phyloP scores from a whole-genome alignment of 1,139 yeast genomes.

The Yueomyces sp. region DNA sequence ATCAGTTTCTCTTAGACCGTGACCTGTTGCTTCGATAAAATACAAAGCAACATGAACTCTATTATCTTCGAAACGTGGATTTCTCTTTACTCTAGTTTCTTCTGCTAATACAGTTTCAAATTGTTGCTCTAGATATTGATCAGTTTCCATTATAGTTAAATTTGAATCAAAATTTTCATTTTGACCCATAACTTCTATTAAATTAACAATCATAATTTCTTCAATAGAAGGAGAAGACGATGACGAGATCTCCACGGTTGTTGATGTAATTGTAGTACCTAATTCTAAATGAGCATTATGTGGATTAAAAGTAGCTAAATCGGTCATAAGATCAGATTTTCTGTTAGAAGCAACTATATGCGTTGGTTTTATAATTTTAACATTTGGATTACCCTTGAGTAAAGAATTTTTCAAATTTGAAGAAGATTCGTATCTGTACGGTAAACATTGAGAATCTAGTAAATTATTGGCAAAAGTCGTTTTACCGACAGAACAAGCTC shows the following conservation, averaged over 20 bases:
- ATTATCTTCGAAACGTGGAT: conserved; percentile 67
- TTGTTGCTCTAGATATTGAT: conserved; percentile 71
- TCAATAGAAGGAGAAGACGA: conserved; percentile 23
- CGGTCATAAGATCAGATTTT: conserved; percentile 18
- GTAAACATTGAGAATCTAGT: conserved; percentile 45
- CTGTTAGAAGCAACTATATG: conserved; percentile 1
- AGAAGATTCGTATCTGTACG: conserved; percentile 36
- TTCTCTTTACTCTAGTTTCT: conserved; percentile 66
- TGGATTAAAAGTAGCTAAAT: conserved; percentile 24
- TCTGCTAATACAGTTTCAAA: conserved; percentile 70
- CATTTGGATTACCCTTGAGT: conserved; percentile 12
- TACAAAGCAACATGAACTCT: conserved; percentile 63
- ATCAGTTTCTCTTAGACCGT: conserved; percentile 63
- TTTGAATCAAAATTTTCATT: conserved; percentile 62
- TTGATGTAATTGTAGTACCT: conserved; percentile 50
- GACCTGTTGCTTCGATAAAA: conserved; percentile 66
- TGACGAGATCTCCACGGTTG: conserved; percentile 36
- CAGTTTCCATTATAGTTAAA: conserved; percentile 54
- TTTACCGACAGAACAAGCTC: conserved; percentile 70
- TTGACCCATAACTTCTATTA: conserved; percentile 71
- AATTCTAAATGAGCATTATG: conserved; percentile 38
- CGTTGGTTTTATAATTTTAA: conserved; percentile 22
- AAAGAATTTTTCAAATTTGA: conserved; percentile 7
- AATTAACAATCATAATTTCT: conserved; percentile 47
- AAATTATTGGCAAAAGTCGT: conserved; percentile 72